Evolutionary conservation across 306 rosid genomes (phyloP).

Genomic region (Begonia fuchsioides): DNA sequence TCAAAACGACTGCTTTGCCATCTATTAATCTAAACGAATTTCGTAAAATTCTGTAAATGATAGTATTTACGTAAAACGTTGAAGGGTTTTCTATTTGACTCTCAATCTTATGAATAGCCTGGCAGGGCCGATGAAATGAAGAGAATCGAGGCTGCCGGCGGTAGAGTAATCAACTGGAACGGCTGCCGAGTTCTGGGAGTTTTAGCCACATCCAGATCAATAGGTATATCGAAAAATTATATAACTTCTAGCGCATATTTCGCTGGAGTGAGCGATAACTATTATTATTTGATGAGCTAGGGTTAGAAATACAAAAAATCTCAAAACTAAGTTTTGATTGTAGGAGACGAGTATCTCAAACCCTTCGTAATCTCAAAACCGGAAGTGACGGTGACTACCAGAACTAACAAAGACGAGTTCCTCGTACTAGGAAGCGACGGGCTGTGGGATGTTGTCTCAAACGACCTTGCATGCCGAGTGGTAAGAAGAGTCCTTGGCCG

Average conservation of each 20-base stretch:
- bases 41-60: too few relatives aligned
- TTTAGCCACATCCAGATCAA: slow-evolving; percentile 85
- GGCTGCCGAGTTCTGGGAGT: slow-evolving; percentile 89
- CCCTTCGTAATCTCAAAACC: slow-evolving; percentile 78
- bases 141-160: slow-evolving; percentile 97
- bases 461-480: slow-evolving; percentile 46
- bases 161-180: slow-evolving; percentile 79
- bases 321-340: background rate
- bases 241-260: too few relatives aligned
- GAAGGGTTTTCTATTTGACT: background rate
- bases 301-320: too few relatives aligned
- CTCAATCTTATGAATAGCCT: slow-evolving; percentile 33
- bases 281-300: too few relatives aligned
- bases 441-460: slow-evolving; percentile 68
- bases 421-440: slow-evolving; percentile 82
- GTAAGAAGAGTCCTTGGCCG: slow-evolving; percentile 52
- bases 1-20: too few relatives aligned
- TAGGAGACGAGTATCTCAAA: slow-evolving; percentile 69
- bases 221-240: slow-evolving; percentile 27
- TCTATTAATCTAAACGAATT: too few relatives aligned
- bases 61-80: too few relatives aligned
- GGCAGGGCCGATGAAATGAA: slow-evolving; percentile 64
- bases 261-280: too few relatives aligned
- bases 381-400: slow-evolving; percentile 60
- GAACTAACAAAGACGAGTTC: slow-evolving; percentile 58